phyloP scores from a whole-genome alignment of 176 grass and related monocot genomes.

The Aegilops longissima region DNA sequence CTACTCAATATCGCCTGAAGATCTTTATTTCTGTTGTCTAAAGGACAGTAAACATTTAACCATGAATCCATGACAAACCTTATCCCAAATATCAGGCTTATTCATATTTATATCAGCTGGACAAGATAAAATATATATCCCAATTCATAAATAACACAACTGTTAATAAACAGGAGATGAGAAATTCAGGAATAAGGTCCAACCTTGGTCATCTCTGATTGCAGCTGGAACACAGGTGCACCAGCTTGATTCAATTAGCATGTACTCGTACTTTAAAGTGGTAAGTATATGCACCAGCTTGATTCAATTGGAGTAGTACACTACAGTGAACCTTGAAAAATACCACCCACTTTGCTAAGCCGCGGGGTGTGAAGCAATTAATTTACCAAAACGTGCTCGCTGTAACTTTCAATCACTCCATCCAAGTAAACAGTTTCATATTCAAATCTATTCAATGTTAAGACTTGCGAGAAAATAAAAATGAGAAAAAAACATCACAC shows the following conservation, averaged over 20 bases:
- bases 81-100: not conserved
- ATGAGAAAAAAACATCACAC: too few species aligned
- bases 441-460: too few species aligned
- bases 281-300: too few species aligned
- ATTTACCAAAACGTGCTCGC: too few species aligned
- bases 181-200: slow-evolving; percentile 10
- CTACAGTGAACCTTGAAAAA: not conserved
- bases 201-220: slow-evolving; percentile 4
- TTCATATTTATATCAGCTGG: not conserved
- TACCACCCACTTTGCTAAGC: not conserved
- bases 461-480: too few species aligned
- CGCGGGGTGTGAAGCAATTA: not conserved
- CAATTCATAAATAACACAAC: slow-evolving; percentile 15
- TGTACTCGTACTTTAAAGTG: not conserved
- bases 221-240: not conserved
- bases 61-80: not conserved
- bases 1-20: not conserved
- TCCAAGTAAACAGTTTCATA: too few species aligned
- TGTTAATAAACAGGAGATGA: not conserved
- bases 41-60: slow-evolving; percentile 3
- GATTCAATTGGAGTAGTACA: too few species aligned
- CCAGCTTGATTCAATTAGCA: not conserved
- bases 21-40: not conserved
- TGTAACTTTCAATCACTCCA: too few species aligned
- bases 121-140: not conserved